Base-by-base conservation (phyloP, 2,329 filamentous ascomycete genomes). In the Colletotrichum tamarilloi region DNA sequence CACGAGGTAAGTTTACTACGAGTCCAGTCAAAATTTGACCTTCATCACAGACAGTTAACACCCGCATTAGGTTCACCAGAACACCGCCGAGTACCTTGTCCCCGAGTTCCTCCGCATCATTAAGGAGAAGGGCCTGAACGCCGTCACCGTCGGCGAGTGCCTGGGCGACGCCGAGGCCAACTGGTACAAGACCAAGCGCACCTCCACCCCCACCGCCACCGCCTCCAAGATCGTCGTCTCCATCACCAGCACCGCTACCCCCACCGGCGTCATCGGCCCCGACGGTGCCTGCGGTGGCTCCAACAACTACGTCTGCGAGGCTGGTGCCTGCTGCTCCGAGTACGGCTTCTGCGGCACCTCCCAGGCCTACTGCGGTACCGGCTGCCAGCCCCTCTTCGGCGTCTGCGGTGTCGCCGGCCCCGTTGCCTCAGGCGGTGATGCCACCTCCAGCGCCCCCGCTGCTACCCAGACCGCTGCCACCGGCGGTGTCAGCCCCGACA, bases 131-230 rank as follows among this genome's bases (percentile, higher is more conserved):
- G 68, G 76, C 82, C 4, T 81, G 77, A 52, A 66, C 67, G 22
- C 80, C 12, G 85, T 87, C 28, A 85, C 84, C 19, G 79, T 87
- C 19, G 85, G 86, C 52, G 85, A 86, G 75, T 87, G 85, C 74
- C 79, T 87, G 26, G 82, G 81, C 26, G 85, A 87, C 75, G 81
- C 83, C 4, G 67, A 76, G n/a, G 79, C 76, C 55, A 87, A 87
- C 80, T 87, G 85, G 85, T 87, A 87, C 78, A 70, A 64, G 58
- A 67, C 67, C 53, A 74, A 73, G 62, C 73, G 73, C 67, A 74
- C 73, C 24, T 71, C 71, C 7, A 75, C 73, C 11, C 73, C 73
- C 14, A 67, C 71, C n/a, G 73, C 71, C 62, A 75, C 73, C 46
- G 66, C 67, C 16, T 65, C 67, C 62, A 66, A 49, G 42, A 63